Conservation (phyloP, 1,284 basidiomycete species). For the Ganoderma lingzhi region DNA sequence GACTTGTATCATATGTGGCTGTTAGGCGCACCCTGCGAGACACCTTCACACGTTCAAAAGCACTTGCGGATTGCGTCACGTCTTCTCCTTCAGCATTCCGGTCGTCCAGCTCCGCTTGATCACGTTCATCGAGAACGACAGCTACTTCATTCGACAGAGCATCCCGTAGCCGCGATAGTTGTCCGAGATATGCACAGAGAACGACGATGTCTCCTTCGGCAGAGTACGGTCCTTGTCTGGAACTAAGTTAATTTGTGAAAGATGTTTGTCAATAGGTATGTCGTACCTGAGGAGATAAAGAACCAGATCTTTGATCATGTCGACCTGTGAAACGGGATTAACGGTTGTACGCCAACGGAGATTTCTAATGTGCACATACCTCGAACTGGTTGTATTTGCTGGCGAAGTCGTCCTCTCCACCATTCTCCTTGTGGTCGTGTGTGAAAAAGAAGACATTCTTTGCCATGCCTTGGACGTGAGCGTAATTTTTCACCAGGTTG, state of each 20-base stretch:
- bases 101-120: constrained; percentile 63
- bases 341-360: neutral
- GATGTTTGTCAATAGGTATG: neutral
- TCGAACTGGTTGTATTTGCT: constrained; percentile 75
- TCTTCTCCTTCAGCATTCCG: constrained; percentile 48
- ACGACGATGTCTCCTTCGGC: constrained; percentile 72
- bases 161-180: constrained; percentile 55
- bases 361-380: constrained; percentile 46
- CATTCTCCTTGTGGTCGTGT: constrained; percentile 62
- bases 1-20: neutral
- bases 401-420: constrained; percentile 61
- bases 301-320: constrained; percentile 76
- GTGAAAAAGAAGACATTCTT: constrained; percentile 68
- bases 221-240: constrained; percentile 44
- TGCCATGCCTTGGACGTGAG: constrained; percentile 61
- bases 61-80: constrained; percentile 16
- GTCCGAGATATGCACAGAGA: constrained; percentile 79
- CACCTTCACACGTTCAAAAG: constrained; percentile 41
- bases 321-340: constrained; percentile 47
- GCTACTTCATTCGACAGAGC: constrained; percentile 62
- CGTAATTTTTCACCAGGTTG: constrained; percentile 55
- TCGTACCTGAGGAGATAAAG: constrained; percentile 62
- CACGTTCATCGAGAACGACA: constrained; percentile 74
- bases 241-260: neutral
- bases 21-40: constrained; percentile 51